phyloP scores from a whole-genome alignment of 148 eudicot genomes.

The Fagopyrum esculentum region DNA sequence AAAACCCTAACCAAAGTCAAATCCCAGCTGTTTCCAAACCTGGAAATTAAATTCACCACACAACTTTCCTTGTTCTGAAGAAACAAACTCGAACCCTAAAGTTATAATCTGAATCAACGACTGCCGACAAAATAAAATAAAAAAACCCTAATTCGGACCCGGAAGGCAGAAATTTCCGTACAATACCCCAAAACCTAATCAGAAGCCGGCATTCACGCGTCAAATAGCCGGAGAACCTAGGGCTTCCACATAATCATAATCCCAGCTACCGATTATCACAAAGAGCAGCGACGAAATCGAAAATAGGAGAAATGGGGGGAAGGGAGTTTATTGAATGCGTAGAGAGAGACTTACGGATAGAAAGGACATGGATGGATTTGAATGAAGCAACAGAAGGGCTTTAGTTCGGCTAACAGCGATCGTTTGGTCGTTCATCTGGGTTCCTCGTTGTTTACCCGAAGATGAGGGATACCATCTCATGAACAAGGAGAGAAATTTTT shows the following conservation, averaged over 20 bases:
- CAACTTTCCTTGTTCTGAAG: not conserved
- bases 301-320: conserved; percentile 4
- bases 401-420: conserved; percentile 6
- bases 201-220: conserved; percentile 7
- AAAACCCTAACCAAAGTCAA: conserved; percentile 26
- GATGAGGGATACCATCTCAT: conserved; percentile 1
- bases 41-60: not conserved
- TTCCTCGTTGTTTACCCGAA: conserved; percentile 4
- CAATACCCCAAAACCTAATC: not conserved
- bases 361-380: not conserved
- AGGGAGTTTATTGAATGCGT: conserved; percentile 4
- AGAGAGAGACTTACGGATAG: conserved; percentile 13
- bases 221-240: not conserved
- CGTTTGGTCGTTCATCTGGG: conserved; percentile 9
- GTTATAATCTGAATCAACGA: conserved; percentile 6
- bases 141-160: conserved; percentile 14
- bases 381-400: conserved; percentile 8
- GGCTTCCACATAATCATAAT: conserved; percentile 5
- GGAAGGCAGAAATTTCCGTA: conserved; percentile 8
- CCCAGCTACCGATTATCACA: not conserved
- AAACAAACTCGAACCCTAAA: not conserved
- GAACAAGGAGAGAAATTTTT: conserved; percentile 12
- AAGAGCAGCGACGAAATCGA: conserved; percentile 10
- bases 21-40: not conserved
- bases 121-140: conserved; percentile 6